phyloP scores from a whole-genome alignment of 768 basidiomycete species.

The Cystoderma amianthinum region DNA sequence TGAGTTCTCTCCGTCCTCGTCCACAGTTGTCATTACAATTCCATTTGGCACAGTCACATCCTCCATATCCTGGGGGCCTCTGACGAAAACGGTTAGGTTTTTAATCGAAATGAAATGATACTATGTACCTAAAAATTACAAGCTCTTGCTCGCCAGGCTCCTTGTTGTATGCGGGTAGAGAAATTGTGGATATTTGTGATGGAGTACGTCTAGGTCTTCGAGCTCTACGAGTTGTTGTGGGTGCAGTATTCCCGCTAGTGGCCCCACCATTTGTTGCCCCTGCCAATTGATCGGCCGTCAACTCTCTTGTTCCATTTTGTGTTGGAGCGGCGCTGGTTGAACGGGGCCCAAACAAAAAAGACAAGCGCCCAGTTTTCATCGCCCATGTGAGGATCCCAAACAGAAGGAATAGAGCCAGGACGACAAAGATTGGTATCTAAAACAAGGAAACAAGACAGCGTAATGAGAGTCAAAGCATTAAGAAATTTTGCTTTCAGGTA shows the following conservation, averaged over 20 bases:
- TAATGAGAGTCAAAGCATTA: no score
- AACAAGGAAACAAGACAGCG: constrained; percentile 10
- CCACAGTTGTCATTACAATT: constrained; percentile 25
- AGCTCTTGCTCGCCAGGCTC: constrained; percentile 81
- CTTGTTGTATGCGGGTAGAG: constrained; percentile 74
- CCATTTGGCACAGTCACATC: constrained; percentile 41
- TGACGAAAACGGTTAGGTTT: constrained; percentile 11
- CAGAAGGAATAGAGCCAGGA: constrained; percentile 15
- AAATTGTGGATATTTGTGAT: constrained; percentile 74
- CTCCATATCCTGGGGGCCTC: constrained; percentile 48
- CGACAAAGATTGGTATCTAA: constrained; percentile 24
- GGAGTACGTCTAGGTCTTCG: constrained; percentile 54
- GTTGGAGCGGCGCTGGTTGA: background rate
- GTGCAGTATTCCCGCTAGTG: constrained; percentile 12
- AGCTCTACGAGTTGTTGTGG: constrained; percentile 22
- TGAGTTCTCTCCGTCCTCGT: constrained; percentile 26
- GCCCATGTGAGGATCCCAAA: constrained; percentile 12
- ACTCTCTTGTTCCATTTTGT: constrained; percentile 6
- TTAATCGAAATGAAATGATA: background rate
- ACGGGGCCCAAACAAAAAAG: constrained; percentile 1
- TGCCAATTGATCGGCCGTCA: constrained; percentile 45
- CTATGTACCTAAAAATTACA: constrained; percentile 49
- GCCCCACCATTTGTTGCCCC: constrained; percentile 29
- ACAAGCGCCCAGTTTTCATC: constrained; percentile 7
- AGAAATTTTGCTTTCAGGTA: no score